A percentile compares a stretch with the other conserved stretches of the same genome.
Evolutionary conservation across 495 filamentous ascomycete species (phyloP).

Genomic region (Daldinia caldariorum): DNA sequence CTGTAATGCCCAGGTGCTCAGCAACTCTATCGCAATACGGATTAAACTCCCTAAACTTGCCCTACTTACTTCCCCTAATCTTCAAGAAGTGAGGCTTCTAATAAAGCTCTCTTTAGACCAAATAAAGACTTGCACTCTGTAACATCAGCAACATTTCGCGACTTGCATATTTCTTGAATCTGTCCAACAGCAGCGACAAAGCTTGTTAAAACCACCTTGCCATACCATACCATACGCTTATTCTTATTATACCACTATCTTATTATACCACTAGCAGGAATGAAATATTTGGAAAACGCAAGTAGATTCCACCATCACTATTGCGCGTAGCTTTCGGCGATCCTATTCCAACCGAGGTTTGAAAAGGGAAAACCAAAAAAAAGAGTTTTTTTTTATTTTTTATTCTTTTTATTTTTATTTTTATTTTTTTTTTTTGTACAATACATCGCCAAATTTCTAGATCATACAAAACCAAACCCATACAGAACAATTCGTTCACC

Average conservation of each 20-base stretch:
- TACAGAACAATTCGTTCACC: conserved; percentile 9
- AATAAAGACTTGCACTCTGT: conserved; percentile 25
- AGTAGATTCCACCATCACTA: conserved; percentile 24
- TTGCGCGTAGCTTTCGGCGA: conserved; percentile 39
- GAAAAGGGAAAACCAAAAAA: conserved; percentile 14
- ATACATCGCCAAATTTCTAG: conserved; percentile 12
- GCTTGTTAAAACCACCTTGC: conserved; percentile 17
- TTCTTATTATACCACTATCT: conserved; percentile 3
- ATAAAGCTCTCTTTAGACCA: conserved; percentile 25
- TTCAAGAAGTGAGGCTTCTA: conserved; percentile 28
- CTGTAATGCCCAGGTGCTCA: conserved; percentile 1
- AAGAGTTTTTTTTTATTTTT: too few species aligned
- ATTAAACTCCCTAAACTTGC: conserved; percentile 20
- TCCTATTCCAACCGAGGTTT: conserved; percentile 32
- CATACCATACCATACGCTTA: neutral
- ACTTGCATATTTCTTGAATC: conserved; percentile 34
- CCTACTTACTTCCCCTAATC: neutral
- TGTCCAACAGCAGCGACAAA: conserved; percentile 14
- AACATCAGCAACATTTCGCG: conserved; percentile 30
- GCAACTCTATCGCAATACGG: conserved; percentile 21
- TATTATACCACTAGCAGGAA: conserved; percentile 18
- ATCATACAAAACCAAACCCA: neutral
- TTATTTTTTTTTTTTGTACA: conserved; percentile 5
- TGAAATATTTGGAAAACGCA: conserved; percentile 35
- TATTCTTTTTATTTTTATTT: too few species aligned